Evolutionary conservation across 805 yeast species (phyloP).

Genomic region (Candida corydali): DNA sequence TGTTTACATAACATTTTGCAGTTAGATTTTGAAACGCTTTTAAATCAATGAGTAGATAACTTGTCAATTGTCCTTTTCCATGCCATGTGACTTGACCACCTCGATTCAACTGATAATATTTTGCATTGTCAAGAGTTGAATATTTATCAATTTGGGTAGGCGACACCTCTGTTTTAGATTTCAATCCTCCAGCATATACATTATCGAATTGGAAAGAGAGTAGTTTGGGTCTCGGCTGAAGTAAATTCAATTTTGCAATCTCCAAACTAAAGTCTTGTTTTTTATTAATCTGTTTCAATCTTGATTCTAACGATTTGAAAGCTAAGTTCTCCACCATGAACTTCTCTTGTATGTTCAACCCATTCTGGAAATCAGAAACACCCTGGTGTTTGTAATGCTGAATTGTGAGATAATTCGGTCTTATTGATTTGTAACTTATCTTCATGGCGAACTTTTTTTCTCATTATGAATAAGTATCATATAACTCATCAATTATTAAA

Average conservation of each 20-base stretch:
- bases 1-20: constrained; percentile 60
- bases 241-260: constrained; percentile 33
- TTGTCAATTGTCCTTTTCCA: constrained; percentile 91
- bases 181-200: constrained; percentile 88
- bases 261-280: too few relatives aligned
- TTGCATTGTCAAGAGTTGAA: constrained; percentile 44
- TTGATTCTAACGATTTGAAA: constrained; percentile 49
- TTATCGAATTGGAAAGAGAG: constrained; percentile 82
- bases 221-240: constrained; percentile 62
- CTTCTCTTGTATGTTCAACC: constrained; percentile 52
- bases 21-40: constrained; percentile 51
- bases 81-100: constrained; percentile 98
- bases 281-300: constrained; percentile 39
- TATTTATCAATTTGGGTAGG: constrained; percentile 28
- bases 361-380: constrained; percentile 39
- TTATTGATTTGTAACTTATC: neutral
- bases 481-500: constrained; percentile 1
- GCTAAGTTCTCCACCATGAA: constrained; percentile 56
- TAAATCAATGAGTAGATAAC: constrained; percentile 69
- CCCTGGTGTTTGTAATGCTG: constrained; percentile 40
- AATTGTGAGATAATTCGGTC: neutral
- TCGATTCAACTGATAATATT: constrained; percentile 71
- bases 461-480: constrained; percentile 1
- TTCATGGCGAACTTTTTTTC: neutral
- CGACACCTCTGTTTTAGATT: constrained; percentile 51